These are phyloP conservation scores for Darksidea phi DNA, from an alignment of 495 filamentous ascomycete genomes.

Conservation along the genomic window DNA sequence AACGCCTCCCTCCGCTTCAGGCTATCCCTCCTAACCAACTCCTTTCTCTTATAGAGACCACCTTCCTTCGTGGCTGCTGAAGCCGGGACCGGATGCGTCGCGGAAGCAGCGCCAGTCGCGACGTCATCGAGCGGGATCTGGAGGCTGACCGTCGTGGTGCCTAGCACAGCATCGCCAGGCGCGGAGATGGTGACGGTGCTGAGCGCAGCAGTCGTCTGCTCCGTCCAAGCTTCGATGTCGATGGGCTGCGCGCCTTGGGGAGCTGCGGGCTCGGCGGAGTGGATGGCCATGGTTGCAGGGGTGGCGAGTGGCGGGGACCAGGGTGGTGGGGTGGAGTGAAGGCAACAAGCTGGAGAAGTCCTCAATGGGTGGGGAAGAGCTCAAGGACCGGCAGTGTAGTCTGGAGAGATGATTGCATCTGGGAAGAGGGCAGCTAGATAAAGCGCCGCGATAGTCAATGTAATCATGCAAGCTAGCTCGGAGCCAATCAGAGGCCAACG, in stretches of 20 bases:
- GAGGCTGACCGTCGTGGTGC: constrained; percentile 39
- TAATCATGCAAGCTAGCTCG: not conserved
- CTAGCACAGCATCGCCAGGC: constrained; percentile 20
- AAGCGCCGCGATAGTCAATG: constrained; percentile 9
- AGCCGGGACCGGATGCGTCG: constrained; percentile 7
- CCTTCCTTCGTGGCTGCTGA: constrained; percentile 11
- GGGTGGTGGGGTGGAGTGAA: not conserved
- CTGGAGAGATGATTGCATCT: not conserved
- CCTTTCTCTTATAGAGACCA: constrained; percentile 31
- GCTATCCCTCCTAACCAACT: constrained; percentile 56
- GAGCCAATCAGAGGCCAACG: constrained; percentile 15
- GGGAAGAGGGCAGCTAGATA: constrained; percentile 9
- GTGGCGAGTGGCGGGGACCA: not conserved
- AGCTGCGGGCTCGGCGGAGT: constrained; percentile 8
- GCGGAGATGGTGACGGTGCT: constrained; percentile 32
- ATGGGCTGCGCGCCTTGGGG: constrained; percentile 7
- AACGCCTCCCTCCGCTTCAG: constrained; percentile 71
- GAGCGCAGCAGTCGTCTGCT: constrained; percentile 35
- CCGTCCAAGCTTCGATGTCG: constrained; percentile 40
- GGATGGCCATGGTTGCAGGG: constrained; percentile 29
- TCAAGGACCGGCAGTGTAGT: not conserved
- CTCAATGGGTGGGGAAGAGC: not conserved
- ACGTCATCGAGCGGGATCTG: constrained; percentile 47
- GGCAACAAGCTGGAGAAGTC: not conserved
- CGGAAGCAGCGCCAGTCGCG: not conserved